phyloP scores from a whole-genome alignment of 345 rosid species.

The Salix viminalis region DNA sequence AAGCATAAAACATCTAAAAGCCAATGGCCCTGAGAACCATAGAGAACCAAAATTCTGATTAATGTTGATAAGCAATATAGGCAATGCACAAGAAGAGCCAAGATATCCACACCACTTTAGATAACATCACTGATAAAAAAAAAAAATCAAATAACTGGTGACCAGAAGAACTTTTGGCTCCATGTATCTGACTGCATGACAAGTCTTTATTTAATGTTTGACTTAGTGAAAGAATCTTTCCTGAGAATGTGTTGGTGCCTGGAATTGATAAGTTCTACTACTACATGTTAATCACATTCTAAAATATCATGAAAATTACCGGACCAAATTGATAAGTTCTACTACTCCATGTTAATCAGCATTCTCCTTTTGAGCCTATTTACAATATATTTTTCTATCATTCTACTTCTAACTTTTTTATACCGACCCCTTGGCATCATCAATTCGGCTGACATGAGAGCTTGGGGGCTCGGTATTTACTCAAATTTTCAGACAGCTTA shows the following conservation, averaged over 20 bases:
- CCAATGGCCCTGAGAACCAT: background rate
- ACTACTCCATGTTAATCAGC: background rate
- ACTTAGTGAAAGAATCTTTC: background rate
- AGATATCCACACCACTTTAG: background rate
- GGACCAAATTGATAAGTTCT: background rate
- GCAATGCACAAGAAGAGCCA: background rate
- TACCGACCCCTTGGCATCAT: background rate
- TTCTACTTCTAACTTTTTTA: background rate
- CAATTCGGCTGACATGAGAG: background rate
- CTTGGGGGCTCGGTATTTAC: background rate
- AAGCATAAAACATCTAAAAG: background rate
- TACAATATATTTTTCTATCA: background rate
- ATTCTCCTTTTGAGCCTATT: background rate
- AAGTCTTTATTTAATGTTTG: background rate
- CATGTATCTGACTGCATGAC: background rate
- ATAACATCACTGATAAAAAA: background rate
- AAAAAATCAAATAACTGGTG: background rate
- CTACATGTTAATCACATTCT: background rate
- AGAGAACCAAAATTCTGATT: background rate
- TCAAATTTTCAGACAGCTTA: background rate
- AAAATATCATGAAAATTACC: background rate
- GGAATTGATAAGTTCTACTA: too few species aligned
- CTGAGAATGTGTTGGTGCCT: background rate
- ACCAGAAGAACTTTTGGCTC: background rate
- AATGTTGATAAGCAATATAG: background rate